These are phyloP conservation scores for Cadophora gregata DNA, from an alignment of 2,329 filamentous ascomycete species.

Conservation along the genomic window DNA sequence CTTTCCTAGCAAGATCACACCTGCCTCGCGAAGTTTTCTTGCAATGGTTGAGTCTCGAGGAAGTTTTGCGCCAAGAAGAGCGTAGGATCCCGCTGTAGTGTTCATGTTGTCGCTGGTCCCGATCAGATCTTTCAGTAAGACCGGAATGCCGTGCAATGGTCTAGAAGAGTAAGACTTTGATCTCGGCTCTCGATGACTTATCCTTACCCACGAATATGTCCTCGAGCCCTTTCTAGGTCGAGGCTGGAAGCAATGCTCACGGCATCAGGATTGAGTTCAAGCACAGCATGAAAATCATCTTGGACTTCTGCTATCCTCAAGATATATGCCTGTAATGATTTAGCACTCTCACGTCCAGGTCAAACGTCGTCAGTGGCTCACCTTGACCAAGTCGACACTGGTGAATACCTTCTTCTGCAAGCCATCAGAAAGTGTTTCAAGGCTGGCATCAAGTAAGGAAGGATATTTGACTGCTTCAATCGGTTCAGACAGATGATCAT, in stretches of 20 bases:
- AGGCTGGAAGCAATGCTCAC: constrained; percentile 40
- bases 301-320: constrained; percentile 39
- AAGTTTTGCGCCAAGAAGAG: constrained; percentile 36
- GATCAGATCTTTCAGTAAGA: constrained; percentile 67
- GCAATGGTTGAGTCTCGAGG: constrained; percentile 37
- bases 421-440: constrained; percentile 56
- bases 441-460: constrained; percentile 55
- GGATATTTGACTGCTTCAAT: too few species aligned
- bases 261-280: constrained; percentile 45
- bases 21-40: constrained; percentile 35
- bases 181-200: background rate
- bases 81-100: constrained; percentile 45
- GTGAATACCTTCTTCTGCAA: constrained; percentile 58
- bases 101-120: constrained; percentile 63
- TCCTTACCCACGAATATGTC: constrained; percentile 30
- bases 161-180: background rate
- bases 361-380: constrained; percentile 47
- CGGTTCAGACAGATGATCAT: too few species aligned
- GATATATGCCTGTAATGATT: constrained; percentile 33
- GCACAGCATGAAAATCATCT: constrained; percentile 36
- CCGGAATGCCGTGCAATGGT: constrained; percentile 62
- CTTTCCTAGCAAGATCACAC: constrained; percentile 40
- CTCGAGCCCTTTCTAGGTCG: constrained; percentile 39
- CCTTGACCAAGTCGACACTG: constrained; percentile 61
- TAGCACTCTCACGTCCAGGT: background rate